These are phyloP conservation scores for Chlorella sp. DNA, from an alignment of 139 green algal species.

Conservation along the genomic window DNA sequence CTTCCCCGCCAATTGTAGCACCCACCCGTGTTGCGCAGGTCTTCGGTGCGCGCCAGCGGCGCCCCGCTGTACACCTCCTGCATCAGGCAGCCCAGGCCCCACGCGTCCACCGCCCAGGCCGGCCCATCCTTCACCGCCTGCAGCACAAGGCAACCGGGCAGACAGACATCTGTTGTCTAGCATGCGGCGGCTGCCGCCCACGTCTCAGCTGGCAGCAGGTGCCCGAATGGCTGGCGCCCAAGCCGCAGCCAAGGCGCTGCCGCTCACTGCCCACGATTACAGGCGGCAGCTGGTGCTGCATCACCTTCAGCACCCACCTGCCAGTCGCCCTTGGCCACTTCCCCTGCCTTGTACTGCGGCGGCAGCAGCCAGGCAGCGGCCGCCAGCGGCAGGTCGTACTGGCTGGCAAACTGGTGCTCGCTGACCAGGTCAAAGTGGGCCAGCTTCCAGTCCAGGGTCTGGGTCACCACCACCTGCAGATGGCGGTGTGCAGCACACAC, in stretches of 20 bases:
- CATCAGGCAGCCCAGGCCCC: conserved; percentile 97
- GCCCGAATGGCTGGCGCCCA: too few species aligned
- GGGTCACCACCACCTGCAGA: conserved; percentile 83
- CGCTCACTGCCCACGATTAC: too few species aligned
- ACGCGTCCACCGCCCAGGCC: conserved; percentile 95
- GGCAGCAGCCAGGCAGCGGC: conserved; percentile 69
- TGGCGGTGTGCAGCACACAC: too few species aligned
- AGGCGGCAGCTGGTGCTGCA: too few species aligned
- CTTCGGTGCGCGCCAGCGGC: conserved; percentile 71
- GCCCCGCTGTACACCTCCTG: conserved; percentile 77
- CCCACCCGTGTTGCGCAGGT: conserved; percentile 76
- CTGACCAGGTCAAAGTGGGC: conserved; percentile 91
- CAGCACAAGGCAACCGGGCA: background rate
- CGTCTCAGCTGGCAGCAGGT: too few species aligned
- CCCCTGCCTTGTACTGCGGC: conserved; percentile 87
- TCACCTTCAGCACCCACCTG: conserved; percentile 19
- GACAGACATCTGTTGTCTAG: too few species aligned
- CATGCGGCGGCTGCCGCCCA: too few species aligned
- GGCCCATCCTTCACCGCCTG: conserved; percentile 70
- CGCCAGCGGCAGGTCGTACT: conserved; percentile 53
- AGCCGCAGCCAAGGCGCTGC: too few species aligned
- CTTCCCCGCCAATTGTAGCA: too few species aligned
- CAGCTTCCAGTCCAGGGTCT: conserved; percentile 96
- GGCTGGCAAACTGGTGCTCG: conserved; percentile 65
- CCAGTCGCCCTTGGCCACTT: conserved; percentile 91